Evolutionary conservation across 441 rosid species (phyloP).

Genomic region (Brassica hybrid): DNA sequence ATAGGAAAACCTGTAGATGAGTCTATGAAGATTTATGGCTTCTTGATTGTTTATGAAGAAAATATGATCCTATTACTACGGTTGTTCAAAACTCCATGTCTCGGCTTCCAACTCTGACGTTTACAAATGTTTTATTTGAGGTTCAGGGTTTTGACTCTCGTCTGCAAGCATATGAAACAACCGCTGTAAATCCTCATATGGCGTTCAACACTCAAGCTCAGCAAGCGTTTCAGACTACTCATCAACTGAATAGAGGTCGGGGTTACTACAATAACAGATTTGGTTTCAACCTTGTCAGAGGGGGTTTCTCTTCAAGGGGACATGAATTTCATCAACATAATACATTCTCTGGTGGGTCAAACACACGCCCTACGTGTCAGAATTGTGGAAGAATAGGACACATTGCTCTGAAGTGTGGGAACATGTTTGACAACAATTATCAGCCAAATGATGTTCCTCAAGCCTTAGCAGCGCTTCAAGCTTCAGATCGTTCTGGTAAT

Average conservation of each 20-base stretch:
- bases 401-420: background rate
- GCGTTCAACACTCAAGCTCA: background rate
- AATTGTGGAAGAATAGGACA: background rate
- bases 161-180: background rate
- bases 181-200: background rate
- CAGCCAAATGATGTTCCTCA: background rate
- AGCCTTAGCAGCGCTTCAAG: background rate
- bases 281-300: background rate
- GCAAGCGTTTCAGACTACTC: background rate
- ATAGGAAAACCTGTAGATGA: no score
- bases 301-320: background rate
- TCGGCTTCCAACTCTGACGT: background rate
- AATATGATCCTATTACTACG: background rate
- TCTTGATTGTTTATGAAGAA: background rate
- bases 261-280: background rate
- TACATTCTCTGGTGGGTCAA: background rate
- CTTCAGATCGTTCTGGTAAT: background rate
- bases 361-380: background rate
- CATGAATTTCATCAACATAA: background rate
- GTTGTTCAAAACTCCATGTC: background rate
- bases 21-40: background rate
- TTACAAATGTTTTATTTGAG: background rate
- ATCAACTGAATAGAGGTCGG: background rate
- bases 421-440: no score
- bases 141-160: background rate